A percentile compares a stretch with the other conserved stretches of the same genome.
Conservation (phyloP, 768 basidiomycete species). For the Tremella fuciformis region DNA sequence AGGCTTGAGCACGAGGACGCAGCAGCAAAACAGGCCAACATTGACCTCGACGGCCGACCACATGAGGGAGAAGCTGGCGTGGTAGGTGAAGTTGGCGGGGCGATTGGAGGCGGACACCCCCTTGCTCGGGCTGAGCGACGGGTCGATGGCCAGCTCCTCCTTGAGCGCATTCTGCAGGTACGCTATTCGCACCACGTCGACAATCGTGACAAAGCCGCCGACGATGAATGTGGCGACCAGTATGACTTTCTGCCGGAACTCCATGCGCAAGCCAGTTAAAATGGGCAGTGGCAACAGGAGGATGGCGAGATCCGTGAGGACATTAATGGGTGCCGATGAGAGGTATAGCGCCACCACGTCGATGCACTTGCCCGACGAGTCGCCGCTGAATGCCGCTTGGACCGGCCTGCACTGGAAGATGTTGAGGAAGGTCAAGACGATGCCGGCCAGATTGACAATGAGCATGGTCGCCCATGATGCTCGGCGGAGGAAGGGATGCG, state of each 20-base stretch:
- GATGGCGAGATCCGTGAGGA: conserved; percentile 49
- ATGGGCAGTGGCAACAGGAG: conserved; percentile 47
- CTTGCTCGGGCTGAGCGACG: conserved; percentile 2
- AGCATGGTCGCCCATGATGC: conserved; percentile 35
- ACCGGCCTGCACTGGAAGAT: conserved; percentile 49
- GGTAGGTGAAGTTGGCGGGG: conserved; percentile 36
- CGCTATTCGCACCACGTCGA: conserved; percentile 48
- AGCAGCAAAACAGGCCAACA: conserved; percentile 45
- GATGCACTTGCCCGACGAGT: conserved; percentile 31
- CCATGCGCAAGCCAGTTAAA: conserved; percentile 47
- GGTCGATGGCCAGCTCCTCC: conserved; percentile 12
- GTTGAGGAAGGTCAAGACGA: conserved; percentile 46
- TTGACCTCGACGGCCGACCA: conserved; percentile 48
- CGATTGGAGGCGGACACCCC: conserved; percentile 6
- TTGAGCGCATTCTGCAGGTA: conserved; percentile 46
- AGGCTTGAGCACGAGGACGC: conserved; percentile 48
- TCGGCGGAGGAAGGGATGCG: conserved; percentile 38
- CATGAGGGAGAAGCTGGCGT: conserved; percentile 44
- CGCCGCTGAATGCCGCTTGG: conserved; percentile 30
- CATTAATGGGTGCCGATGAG: conserved; percentile 46
- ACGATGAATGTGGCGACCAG: conserved; percentile 47
- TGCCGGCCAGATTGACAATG: conserved; percentile 42
- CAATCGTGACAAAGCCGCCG: conserved; percentile 48
- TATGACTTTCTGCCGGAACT: conserved; percentile 43
- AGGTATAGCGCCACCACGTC: conserved; percentile 47